Conservation (phyloP, 2,329 filamentous ascomycete genomes). For the Emydomyces testavorans region DNA sequence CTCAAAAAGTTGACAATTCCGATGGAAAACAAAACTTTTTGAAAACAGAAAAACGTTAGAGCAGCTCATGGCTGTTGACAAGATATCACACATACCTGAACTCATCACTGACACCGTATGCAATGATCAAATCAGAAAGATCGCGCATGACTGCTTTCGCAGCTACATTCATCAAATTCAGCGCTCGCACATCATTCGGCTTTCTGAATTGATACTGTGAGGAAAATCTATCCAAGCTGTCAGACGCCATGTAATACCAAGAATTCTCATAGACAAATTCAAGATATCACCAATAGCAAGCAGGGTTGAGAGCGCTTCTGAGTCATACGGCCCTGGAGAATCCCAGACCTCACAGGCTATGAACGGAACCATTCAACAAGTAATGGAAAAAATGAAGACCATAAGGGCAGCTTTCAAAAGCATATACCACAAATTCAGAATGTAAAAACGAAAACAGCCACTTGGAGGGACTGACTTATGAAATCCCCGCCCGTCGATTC, state of each 20-base stretch:
- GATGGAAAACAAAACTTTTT: conserved; percentile 74
- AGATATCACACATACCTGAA: conserved; percentile 43
- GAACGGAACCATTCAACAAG: no score
- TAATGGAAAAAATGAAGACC: no score
- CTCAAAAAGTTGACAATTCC: conserved; percentile 71
- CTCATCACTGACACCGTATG: conserved; percentile 91
- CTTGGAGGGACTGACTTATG: conserved; percentile 54
- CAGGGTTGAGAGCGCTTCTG: no score
- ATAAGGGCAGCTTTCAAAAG: no score
- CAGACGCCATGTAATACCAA: no score
- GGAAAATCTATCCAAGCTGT: conserved; percentile 52
- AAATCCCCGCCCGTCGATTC: conserved; percentile 88
- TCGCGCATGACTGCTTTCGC: conserved; percentile 76
- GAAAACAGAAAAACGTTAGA: not conserved
- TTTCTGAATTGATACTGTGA: conserved; percentile 76
- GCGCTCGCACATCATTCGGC: conserved; percentile 76
- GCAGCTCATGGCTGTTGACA: not conserved
- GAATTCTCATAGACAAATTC: no score
- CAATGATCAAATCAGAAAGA: conserved; percentile 72
- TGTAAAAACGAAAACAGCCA: not conserved
- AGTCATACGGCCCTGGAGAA: no score
- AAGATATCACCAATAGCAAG: no score
- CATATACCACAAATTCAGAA: not conserved
- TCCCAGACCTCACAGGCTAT: no score
- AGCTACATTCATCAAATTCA: conserved; percentile 89